Conservation (phyloP, 225 moss, liverwort and hornwort species). For the Polytrichum commune region DNA sequence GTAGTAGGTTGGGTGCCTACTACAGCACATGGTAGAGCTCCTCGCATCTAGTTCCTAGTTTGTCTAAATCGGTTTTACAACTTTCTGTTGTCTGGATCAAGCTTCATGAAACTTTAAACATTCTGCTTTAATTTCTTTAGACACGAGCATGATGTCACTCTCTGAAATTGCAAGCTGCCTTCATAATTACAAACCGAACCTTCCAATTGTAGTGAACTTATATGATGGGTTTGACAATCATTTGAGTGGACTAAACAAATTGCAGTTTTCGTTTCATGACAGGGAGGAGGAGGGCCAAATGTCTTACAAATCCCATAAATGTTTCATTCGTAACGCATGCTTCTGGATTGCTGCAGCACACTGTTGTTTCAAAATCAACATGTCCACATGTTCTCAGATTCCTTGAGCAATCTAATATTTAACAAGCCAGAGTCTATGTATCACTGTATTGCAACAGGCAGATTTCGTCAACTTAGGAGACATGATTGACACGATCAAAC, state of each 20-base stretch:
- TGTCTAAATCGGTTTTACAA: no score
- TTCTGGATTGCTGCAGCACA: constrained; percentile 62
- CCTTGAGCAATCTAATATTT: not conserved
- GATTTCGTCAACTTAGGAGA: no score
- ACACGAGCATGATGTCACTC: not conserved
- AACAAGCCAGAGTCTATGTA: constrained; percentile 3
- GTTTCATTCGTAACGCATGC: constrained; percentile 49
- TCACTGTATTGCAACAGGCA: not conserved
- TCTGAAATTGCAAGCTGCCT: not conserved
- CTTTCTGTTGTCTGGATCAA: not conserved
- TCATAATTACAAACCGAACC: not conserved
- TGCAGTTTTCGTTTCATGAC: not conserved
- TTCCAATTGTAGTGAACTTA: not conserved
- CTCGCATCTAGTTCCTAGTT: no score
- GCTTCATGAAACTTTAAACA: not conserved
- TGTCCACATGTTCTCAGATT: not conserved
- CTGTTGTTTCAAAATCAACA: constrained; percentile 23
- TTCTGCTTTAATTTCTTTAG: not conserved
- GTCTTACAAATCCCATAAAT: constrained; percentile 70
- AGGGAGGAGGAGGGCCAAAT: not conserved
- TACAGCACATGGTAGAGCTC: no score
- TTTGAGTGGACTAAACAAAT: not conserved
- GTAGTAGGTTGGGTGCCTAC: no score
- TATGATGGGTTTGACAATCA: not conserved
- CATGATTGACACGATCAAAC: not conserved